A percentile compares a stretch with the other conserved stretches of the same genome.
Evolutionary conservation across 179 eudicot species (phyloP).

Genomic region (Heliamphora ciliata): DNA sequence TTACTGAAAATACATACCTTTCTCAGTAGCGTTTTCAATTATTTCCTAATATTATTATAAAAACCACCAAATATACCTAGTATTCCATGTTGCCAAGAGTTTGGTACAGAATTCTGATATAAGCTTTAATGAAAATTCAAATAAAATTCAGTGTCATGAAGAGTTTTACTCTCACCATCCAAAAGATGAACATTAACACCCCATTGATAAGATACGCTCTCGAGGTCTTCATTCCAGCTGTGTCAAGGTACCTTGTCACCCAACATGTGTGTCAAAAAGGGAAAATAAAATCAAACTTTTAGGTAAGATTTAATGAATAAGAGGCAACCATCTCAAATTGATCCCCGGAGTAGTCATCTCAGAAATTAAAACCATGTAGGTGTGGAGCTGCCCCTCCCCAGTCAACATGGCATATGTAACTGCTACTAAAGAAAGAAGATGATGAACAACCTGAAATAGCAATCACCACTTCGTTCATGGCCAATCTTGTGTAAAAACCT

Average conservation of each 20-base stretch:
- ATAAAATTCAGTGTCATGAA: background rate
- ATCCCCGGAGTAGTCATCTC: conserved; percentile 73
- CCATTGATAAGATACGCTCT: conserved; percentile 64
- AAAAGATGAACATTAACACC: conserved; percentile 51
- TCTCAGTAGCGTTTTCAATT: background rate
- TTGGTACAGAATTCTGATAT: background rate
- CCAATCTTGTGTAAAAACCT: background rate
- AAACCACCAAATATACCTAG: background rate
- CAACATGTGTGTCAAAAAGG: background rate
- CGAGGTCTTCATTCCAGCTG: conserved; percentile 67
- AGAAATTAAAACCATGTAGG: conserved; percentile 57
- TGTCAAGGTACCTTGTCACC: conserved; percentile 59
- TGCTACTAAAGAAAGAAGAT: conserved; percentile 48
- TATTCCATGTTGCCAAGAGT: too few relatives aligned
- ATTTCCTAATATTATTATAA: background rate
- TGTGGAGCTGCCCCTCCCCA: conserved; percentile 52
- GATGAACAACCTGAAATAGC: conserved; percentile 60
- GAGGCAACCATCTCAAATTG: conserved; percentile 69
- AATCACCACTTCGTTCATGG: background rate
- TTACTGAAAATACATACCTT: background rate
- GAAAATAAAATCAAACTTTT: background rate
- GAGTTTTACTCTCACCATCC: conserved; percentile 50
- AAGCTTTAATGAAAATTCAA: background rate
- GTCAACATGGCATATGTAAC: conserved; percentile 52
- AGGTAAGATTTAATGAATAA: background rate